phyloP scores from a whole-genome alignment of 352 stramenopile species.

The Pythium rhizo-oryzae region DNA sequence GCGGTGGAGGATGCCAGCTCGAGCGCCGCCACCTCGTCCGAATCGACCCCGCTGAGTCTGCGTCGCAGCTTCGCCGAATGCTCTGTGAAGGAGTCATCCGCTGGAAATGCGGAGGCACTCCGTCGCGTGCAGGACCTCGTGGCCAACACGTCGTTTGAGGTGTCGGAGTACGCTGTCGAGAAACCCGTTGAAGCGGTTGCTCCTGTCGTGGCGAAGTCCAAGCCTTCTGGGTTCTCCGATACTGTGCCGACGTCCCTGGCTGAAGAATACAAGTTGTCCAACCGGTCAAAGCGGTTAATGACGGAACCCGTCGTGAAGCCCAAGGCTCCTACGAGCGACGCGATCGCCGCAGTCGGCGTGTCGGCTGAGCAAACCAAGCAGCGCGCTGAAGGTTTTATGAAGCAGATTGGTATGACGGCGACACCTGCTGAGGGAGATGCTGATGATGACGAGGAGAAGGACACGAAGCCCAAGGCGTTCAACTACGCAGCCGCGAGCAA shows the following conservation, averaged over 20 bases:
- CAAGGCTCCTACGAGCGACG: constrained; percentile 28
- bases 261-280: constrained; percentile 76
- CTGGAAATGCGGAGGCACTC: constrained; percentile 10
- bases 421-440: neutral
- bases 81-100: constrained; percentile 1
- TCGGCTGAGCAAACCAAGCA: constrained; percentile 39
- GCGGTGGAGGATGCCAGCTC: neutral
- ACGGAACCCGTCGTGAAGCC: constrained; percentile 19
- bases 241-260: constrained; percentile 62
- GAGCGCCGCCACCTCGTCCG: constrained; percentile 11
- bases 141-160: constrained; percentile 52
- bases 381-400: constrained; percentile 47
- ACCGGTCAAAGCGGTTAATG: constrained; percentile 69
- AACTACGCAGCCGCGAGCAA: constrained; percentile 35
- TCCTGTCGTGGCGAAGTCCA: constrained; percentile 11
- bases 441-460: neutral
- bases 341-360: constrained; percentile 24
- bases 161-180: constrained; percentile 43
- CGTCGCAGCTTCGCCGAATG: constrained; percentile 21
- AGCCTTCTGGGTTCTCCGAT: constrained; percentile 25
- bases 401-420: constrained; percentile 33
- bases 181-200: constrained; percentile 8
- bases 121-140: constrained; percentile 66
- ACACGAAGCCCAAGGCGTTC: constrained; percentile 25
- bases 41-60: constrained; percentile 8